Conservation (phyloP, 352 stramenopile species). For the Globisporangium cystogenes region DNA sequence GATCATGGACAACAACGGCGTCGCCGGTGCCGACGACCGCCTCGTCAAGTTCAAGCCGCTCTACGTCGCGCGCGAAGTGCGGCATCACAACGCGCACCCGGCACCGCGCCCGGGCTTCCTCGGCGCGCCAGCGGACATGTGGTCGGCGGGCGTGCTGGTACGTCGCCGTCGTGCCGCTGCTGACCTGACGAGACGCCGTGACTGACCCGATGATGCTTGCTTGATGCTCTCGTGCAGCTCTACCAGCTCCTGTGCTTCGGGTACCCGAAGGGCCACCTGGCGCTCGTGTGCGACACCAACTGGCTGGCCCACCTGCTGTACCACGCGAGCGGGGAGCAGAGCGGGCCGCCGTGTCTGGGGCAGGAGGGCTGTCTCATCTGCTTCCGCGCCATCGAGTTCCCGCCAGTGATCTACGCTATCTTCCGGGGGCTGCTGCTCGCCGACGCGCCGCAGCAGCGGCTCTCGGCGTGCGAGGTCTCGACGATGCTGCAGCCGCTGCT, state of each 20-base stretch:
- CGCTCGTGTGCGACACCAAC: conserved; percentile 69
- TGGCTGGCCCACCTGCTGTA: conserved; percentile 64
- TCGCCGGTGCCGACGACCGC: conserved; percentile 40
- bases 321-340: conserved; percentile 35
- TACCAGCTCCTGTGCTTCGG: conserved; percentile 80
- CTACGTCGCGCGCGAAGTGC: conserved; percentile 68
- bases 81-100: conserved; percentile 50
- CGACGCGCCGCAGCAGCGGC: conserved; percentile 41
- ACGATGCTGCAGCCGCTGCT: conserved; percentile 53
- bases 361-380: conserved; percentile 76
- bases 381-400: conserved; percentile 72
- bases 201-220: too few species aligned
- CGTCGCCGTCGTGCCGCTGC: conserved; percentile 10
- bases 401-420: conserved; percentile 69
- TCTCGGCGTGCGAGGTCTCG: conserved; percentile 46
- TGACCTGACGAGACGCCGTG: conserved; percentile 1
- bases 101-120: conserved; percentile 55
- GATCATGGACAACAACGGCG: conserved; percentile 65
- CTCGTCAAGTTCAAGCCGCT: conserved; percentile 80
- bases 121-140: conserved; percentile 73
- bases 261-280: conserved; percentile 73
- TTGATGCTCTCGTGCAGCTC: conserved; percentile 33
- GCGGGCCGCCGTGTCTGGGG: conserved; percentile 34
- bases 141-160: conserved; percentile 72
- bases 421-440: conserved; percentile 52